A percentile compares a stretch with the other conserved stretches of the same genome.
Evolutionary conservation across 768 basidiomycete genomes (phyloP).

Genomic region (Gymnopilus junonius): DNA sequence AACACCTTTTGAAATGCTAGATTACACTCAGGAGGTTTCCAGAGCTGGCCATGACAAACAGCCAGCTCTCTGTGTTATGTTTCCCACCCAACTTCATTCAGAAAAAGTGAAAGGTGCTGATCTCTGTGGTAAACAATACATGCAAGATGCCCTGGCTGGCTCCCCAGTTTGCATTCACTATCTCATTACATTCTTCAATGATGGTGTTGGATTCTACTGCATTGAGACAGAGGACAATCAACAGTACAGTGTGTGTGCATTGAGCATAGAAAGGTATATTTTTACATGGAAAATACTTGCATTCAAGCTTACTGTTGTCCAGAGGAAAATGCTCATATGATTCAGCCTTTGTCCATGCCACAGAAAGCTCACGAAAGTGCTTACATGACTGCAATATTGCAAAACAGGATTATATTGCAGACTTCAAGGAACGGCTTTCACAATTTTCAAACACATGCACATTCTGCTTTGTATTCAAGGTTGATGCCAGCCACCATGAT

Average conservation of each 20-base stretch:
- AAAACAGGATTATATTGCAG: neutral
- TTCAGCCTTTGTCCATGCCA: neutral
- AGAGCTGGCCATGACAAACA: constrained; percentile 21
- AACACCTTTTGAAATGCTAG: constrained; percentile 24
- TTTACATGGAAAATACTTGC: no score
- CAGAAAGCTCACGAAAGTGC: neutral
- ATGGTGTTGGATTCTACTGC: neutral
- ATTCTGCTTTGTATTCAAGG: neutral
- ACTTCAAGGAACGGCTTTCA: neutral
- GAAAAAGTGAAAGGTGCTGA: neutral
- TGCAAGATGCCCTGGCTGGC: neutral
- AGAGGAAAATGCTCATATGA: neutral
- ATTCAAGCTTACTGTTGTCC: no score
- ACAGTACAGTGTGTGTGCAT: neutral
- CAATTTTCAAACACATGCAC: neutral
- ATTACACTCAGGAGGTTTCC: constrained; percentile 23
- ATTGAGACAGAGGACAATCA: neutral
- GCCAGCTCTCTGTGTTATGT: constrained; percentile 6
- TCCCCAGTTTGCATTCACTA: constrained; percentile 2
- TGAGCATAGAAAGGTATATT: neutral
- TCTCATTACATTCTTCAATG: constrained; percentile 8
- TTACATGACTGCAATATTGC: neutral
- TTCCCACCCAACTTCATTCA: neutral
- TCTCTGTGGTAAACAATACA: neutral
- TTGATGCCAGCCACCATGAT: neutral